phyloP scores from a whole-genome alignment of 2,329 filamentous ascomycete genomes.

The Microthyrium microscopicum region DNA sequence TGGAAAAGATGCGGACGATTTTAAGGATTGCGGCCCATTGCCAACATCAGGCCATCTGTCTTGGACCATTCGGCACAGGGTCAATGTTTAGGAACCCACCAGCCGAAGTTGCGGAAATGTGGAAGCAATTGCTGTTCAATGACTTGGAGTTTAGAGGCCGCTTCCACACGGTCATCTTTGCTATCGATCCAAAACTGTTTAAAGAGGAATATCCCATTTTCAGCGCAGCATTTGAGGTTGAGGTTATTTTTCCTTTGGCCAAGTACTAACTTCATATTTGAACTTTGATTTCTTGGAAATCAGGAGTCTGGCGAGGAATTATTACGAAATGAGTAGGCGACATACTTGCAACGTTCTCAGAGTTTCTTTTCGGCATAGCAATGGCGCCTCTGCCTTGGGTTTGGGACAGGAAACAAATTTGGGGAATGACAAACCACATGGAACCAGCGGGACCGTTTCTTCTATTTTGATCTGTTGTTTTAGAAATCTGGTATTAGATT shows the following conservation, averaged over 20 bases:
- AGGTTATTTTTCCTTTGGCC: not conserved
- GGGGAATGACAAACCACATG: too few relatives aligned
- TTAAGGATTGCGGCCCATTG: slow-evolving; percentile 46
- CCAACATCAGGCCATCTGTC: slow-evolving; percentile 22
- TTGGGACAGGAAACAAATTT: too few relatives aligned
- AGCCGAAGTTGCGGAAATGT: slow-evolving; percentile 26
- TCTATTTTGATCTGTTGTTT: too few relatives aligned
- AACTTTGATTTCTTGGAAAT: too few relatives aligned
- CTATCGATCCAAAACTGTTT: slow-evolving; percentile 26
- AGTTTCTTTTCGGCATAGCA: too few relatives aligned
- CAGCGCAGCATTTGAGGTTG: slow-evolving; percentile 9
- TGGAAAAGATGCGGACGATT: slow-evolving; percentile 54
- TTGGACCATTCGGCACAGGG: slow-evolving; percentile 28
- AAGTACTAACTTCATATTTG: too few relatives aligned
- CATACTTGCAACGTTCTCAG: too few relatives aligned
- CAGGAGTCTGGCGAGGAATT: too few relatives aligned
- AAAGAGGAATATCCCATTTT: slow-evolving; percentile 23
- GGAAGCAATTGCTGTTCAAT: slow-evolving; percentile 25
- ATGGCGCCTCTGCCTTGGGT: too few relatives aligned
- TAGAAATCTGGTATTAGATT: too few relatives aligned
- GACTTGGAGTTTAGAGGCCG: slow-evolving; percentile 27
- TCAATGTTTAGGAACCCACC: slow-evolving; percentile 29
- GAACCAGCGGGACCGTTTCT: too few relatives aligned
- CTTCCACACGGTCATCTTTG: slow-evolving; percentile 29
- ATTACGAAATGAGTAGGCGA: too few relatives aligned